A percentile compares a stretch with the other conserved stretches of the same genome.
Evolutionary conservation across 2,329 filamentous ascomycete species (phyloP).

Genomic region (Alternaria sp.): DNA sequence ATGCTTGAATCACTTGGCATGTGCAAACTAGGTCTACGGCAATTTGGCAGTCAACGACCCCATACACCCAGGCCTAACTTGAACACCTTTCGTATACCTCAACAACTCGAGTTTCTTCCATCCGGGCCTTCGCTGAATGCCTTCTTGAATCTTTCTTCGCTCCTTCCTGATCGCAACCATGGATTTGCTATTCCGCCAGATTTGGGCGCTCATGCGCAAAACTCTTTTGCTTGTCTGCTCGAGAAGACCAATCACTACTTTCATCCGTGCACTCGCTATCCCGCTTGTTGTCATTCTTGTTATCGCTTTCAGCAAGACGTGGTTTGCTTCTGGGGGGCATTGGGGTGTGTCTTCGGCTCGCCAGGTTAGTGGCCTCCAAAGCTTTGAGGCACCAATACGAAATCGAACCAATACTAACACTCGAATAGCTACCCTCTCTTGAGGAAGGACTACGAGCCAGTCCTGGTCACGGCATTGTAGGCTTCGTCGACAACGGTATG

Average conservation of each 20-base stretch:
- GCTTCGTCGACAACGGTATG: constrained; percentile 77
- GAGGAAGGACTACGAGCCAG: not conserved
- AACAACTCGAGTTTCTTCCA: not conserved
- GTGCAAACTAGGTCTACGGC: not conserved
- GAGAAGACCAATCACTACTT: not conserved
- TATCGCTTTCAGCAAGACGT: not conserved
- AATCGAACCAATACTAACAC: not conserved
- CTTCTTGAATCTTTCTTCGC: not conserved
- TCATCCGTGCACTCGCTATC: not conserved
- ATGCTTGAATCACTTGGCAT: not conserved
- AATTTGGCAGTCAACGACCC: not conserved
- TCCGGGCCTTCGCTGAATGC: not conserved
- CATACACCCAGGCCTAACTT: not conserved
- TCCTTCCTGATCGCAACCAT: not conserved
- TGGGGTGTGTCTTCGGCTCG: not conserved
- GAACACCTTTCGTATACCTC: not conserved
- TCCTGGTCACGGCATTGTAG: constrained; percentile 69
- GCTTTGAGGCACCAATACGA: not conserved
- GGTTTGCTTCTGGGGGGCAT: not conserved
- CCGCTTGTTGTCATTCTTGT: not conserved
- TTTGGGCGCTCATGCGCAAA: not conserved
- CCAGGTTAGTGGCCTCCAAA: not conserved
- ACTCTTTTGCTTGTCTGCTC: not conserved
- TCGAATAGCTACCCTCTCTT: not conserved
- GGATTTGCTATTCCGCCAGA: not conserved